Base-by-base conservation (phyloP, 2,329 filamentous ascomycete genomes). In the Trichoderma sp. region DNA sequence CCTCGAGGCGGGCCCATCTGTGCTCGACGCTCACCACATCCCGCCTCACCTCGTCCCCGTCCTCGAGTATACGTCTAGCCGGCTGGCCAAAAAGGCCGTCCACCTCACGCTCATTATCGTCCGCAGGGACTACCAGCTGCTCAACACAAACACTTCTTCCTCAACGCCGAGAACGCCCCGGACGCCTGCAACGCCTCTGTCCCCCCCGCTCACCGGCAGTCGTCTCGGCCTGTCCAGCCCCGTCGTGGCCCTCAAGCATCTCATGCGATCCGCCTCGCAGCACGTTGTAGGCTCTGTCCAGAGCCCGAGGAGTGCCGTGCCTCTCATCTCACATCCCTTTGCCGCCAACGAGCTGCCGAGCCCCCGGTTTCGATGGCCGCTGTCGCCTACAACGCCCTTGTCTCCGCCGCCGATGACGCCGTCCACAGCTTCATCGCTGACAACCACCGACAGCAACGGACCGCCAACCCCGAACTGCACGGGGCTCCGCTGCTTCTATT, bases 1-100 rank as follows among this genome's bases (percentile, higher is more conserved):
- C 16, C 83, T 90, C 68, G 88, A 90, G 81, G 87, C 88, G 32
- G 87, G 87, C 21, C 80, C 81, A 52, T 89, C 87, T 24, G 80
- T 90, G 66, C 83, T 89, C 69, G 85, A 89, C 73, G 80, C 81
- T 39, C 83, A 87, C 71, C 83, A 85, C 69, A 81, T 90, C n/a
- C 87, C 88, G 2, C 77, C 82, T n/a, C 80, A 83, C 54, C 76
- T 90, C 66, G 82, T 79, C 13, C 81, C 82, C 5, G 87, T 87
- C 30, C 82, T 90, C 34, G 87, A 89, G 69, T 87, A 89, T 73
- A 81, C 83, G 16, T 89, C 88, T 0, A 81, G 80, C 71, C 82
- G 84, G 24, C 81, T 90, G 26, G 83, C 86, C 14, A 81, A 82
- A 63, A 89, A 88, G 75, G 80, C 80, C 10, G 77, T 88, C 2